Percentiles rank a stretch among this genome's conserved stretches.
phyloP scores from a whole-genome alignment of 2,329 filamentous ascomycete genomes.

The Lasiodiplodia theobromae region DNA sequence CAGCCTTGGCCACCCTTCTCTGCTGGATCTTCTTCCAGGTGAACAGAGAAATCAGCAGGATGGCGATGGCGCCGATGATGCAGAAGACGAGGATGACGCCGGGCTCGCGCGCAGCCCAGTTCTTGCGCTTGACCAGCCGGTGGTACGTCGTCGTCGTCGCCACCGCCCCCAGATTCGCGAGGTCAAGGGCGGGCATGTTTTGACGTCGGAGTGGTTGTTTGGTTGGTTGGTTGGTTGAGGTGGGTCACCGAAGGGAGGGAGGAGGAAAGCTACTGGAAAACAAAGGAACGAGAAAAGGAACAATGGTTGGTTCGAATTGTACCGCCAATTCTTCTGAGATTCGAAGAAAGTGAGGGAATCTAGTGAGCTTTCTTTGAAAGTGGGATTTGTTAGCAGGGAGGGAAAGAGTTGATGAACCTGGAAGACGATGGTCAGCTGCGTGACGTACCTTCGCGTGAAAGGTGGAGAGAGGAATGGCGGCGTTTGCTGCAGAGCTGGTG shows the following conservation, averaged over 20 bases:
- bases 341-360: not conserved
- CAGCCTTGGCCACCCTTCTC: slow-evolving; percentile 29
- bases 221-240: not conserved
- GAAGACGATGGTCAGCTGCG: not conserved
- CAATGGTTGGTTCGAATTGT: not conserved
- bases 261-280: not conserved
- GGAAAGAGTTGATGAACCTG: too few species aligned
- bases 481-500: not conserved
- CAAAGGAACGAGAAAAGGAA: not conserved
- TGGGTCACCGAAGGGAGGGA: not conserved
- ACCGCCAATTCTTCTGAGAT: not conserved
- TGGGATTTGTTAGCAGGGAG: not conserved
- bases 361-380: not conserved
- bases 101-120: slow-evolving; percentile 65
- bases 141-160: slow-evolving; percentile 42
- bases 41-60: slow-evolving; percentile 60
- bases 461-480: not conserved
- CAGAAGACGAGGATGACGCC: slow-evolving; percentile 69
- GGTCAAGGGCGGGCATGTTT: slow-evolving; percentile 26
- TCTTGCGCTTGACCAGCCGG: slow-evolving; percentile 58
- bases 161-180: not conserved
- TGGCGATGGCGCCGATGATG: slow-evolving; percentile 64
- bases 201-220: not conserved
- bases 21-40: slow-evolving; percentile 54
- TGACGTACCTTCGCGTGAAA: not conserved